Conservation (phyloP, 176 grass and related monocot species). For the Bolboschoenus planiculmis region DNA sequence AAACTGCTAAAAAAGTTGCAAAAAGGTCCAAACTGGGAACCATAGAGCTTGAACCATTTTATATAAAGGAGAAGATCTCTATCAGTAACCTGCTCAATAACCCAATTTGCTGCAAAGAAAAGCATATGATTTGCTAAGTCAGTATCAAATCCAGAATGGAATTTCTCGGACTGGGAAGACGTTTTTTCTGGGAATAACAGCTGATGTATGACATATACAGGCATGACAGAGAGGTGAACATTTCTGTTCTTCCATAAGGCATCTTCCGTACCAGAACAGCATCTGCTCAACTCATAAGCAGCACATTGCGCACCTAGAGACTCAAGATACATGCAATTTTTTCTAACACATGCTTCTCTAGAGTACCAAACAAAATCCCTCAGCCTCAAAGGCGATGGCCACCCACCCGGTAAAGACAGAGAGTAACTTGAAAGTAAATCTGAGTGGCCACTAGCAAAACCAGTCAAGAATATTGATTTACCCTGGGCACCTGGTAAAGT, state of each 20-base stretch:
- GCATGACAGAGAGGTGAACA: conserved; percentile 39
- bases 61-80: conserved; percentile 50
- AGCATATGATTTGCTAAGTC: conserved; percentile 56
- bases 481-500: conserved; percentile 34
- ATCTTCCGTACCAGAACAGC: neutral
- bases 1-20: conserved; percentile 63
- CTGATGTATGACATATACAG: conserved; percentile 26
- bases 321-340: conserved; percentile 74
- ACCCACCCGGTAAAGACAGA: conserved; percentile 49
- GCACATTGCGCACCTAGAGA: conserved; percentile 54
- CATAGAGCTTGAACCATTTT: conserved; percentile 62
- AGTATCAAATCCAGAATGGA: conserved; percentile 34
- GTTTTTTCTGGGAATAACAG: conserved; percentile 42
- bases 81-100: conserved; percentile 66
- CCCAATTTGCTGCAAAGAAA: conserved; percentile 94
- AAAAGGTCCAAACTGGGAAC: conserved; percentile 39
- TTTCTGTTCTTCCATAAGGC: conserved; percentile 13
- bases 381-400: conserved; percentile 63
- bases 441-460: conserved; percentile 33
- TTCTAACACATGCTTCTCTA: conserved; percentile 61
- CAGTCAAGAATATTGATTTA: conserved; percentile 51
- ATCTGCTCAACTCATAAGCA: conserved; percentile 52
- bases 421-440: conserved; percentile 39
- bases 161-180: conserved; percentile 10
- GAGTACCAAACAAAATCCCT: conserved; percentile 71